Evolutionary conservation across 768 basidiomycete genomes (phyloP), one percentile per base, ranked within the genome.

Genomic region (Tulasnella sp.): DNA sequence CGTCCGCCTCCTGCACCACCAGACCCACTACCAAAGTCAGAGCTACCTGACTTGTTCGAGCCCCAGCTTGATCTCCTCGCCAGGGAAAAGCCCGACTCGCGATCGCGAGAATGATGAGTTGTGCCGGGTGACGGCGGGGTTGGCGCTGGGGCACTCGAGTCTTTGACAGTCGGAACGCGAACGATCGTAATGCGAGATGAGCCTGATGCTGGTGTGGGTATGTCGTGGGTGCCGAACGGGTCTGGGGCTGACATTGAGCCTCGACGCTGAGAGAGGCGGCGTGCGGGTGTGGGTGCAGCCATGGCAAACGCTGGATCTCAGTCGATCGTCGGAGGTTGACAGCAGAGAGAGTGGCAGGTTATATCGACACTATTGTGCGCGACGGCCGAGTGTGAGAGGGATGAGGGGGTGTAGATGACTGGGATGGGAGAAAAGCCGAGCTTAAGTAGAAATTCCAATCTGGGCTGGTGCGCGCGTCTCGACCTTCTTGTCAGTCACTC

Each of bases 171-270:
- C 83, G 84, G 85, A 75, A 94, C 91, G 77, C 92, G 91, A 36
- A 94, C 91, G 85, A 95, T 94, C 75, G 93, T 94, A 78, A 82
- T 81, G n/a, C 81, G 71, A n/a, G 80, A 81, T 31, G 81, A 82
- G 31, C 79, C 46, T 31, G 80, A 80, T 5, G 62, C 44, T 74
- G 68, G 52, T 34, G 39, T 40, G 24, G 80, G 52, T 56, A 94
- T 83, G 27, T 88, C 84, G 82, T 93, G 89, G 10, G 86, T 84
- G 62, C 89, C 92, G 82, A 87, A 91, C 0, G 94, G 93, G 84
- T 95, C 94, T 2, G 88, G 85, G 0, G 94, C 94, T 39, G 89
- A 87, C 19, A 88, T 85, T 0, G 94, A 94, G 24, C 93, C 93
- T 73, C 93, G 88, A 24, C 94, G 88, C 27, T 77, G 76, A 36